Evolutionary conservation across 176 grass and related monocot genomes (phyloP), one percentile per base, ranked within the genome.

Genomic region (Triticum turgidum): DNA sequence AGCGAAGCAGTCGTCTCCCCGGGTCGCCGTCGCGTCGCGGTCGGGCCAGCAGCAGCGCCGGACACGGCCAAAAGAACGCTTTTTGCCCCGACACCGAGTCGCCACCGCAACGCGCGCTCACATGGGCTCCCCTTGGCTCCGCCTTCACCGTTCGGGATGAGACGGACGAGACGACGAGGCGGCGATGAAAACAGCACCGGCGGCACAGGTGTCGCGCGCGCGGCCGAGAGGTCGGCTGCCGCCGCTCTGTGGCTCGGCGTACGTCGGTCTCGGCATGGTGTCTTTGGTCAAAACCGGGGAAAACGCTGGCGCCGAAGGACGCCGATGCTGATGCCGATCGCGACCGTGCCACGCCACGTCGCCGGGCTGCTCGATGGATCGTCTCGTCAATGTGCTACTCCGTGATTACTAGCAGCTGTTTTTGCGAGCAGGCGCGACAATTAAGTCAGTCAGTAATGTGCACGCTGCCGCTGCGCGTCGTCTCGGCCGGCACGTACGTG

Each of bases 21-120:
- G 1, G 65, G 87, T 80, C 76, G 87, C 75, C 66, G 81, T 84
- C 81, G 73, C 27, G 34, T 87, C 78, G 59, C 79, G 22, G 44
- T 83, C 72, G 12, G 21, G 11, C 61, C 37, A 42, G 67, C 68
- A 38, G 34, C 3, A 2, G 68, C 67, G 87, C 82, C 77, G 45
- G 88, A 81, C 27, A 29, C 4, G 3, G 44, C 67, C 89, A 61
- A 84, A 34, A 13, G 9, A 74, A 15, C 18, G 66, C 89, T 83
- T 87, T 83, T 72, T 9, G 9, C 2, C 17, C 52, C 52, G 52
- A 20, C 52, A 56, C 52, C 52, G 17, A 56, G 52, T 20, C 52
- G 15, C 52, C 6, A 32, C 6, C 35, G n/a, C 75, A 10, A 21
- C 56, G 6, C 3, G 32, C 65, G 32, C 58, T 61, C 65, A 69